Percentiles rank a stretch among this genome's conserved stretches.
Conservation (phyloP, 2,329 filamentous ascomycete species). For the Penicillium italicum region DNA sequence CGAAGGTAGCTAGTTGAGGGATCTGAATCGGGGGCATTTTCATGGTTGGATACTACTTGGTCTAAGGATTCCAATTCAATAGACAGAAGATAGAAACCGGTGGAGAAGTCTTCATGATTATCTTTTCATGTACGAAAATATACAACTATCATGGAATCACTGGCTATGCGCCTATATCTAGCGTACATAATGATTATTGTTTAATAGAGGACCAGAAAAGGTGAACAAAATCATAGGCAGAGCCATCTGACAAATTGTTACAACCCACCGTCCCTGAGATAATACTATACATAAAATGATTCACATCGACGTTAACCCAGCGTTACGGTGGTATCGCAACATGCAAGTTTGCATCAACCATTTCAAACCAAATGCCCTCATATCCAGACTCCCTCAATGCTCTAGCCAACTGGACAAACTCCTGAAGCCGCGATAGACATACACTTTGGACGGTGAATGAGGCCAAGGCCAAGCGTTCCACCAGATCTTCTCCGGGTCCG, state of each 20-base stretch:
- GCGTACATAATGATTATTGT: background rate
- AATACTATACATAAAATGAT: conserved; percentile 5
- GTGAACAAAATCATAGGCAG: background rate
- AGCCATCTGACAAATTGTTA: background rate
- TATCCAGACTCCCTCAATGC: conserved; percentile 16
- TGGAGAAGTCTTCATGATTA: too few relatives aligned
- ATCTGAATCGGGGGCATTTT: background rate
- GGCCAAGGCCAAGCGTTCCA: conserved; percentile 19
- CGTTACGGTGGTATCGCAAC: conserved; percentile 22
- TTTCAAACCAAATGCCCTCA: conserved; percentile 23
- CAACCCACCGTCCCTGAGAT: background rate
- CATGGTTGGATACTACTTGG: background rate
- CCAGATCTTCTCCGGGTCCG: conserved; percentile 19
- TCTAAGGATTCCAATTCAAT: background rate
- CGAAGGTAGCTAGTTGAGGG: background rate
- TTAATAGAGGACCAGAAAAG: background rate
- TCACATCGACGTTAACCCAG: too few relatives aligned
- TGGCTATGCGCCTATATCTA: too few relatives aligned
- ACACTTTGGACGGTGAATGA: conserved; percentile 18
- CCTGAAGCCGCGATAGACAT: conserved; percentile 18
- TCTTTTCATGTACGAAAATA: too few relatives aligned
- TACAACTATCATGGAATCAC: too few relatives aligned
- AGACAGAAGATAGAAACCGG: background rate
- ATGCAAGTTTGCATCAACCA: conserved; percentile 22
- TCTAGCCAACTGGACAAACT: conserved; percentile 22